Evolutionary conservation across 306 rosid genomes (phyloP), one percentile per base, ranked within the genome.

Genomic region (Vicia villosa): DNA sequence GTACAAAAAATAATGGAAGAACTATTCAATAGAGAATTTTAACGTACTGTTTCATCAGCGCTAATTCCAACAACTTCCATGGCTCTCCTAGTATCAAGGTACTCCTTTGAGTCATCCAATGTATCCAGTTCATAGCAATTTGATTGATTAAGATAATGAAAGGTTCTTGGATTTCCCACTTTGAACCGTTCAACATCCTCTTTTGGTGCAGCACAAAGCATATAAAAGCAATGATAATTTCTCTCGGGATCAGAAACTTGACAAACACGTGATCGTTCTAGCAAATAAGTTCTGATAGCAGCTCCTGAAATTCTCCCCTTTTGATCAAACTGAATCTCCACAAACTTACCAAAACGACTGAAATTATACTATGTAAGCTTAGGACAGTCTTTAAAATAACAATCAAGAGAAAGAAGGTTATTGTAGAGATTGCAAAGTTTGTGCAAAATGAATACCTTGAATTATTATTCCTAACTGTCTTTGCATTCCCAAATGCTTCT

Each of bases 301-400:
- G 98, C 98, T 80, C 98, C 98, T 41, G 98, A 92, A 73, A 92
- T 92, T 90, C 95, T 92, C 75, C 89, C 91, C 75, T 66, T 74
- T 19, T 68, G 76, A 75, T 92, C 87, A 82, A 92, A 92, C 83
- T 92, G 98, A 83, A 92, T 77, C 93, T 92, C 98, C 85, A 92
- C 98, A 56, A 92, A 92, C 90, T 92, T 92, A 80, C 98, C 98
- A 81, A 92, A 92, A 69, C 98, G 98, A 80, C 98, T 92, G 96
- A 87, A 86, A 37, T 77, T 79, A 26, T 74, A 81, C 59, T 32
- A 45, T 52, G 75, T 75, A 63, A 70, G 72, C 68, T 85, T 57
- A 86, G 81, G 26, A 49, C 21, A 59, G n/a, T 59, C 61, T 70
- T 77, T 73, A 47, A 79, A 56, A 34, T 34, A 34, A 52, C 68